Evolutionary conservation across 2,329 filamentous ascomycete species (phyloP).

Genomic region (Talaromyces funiculosus): DNA sequence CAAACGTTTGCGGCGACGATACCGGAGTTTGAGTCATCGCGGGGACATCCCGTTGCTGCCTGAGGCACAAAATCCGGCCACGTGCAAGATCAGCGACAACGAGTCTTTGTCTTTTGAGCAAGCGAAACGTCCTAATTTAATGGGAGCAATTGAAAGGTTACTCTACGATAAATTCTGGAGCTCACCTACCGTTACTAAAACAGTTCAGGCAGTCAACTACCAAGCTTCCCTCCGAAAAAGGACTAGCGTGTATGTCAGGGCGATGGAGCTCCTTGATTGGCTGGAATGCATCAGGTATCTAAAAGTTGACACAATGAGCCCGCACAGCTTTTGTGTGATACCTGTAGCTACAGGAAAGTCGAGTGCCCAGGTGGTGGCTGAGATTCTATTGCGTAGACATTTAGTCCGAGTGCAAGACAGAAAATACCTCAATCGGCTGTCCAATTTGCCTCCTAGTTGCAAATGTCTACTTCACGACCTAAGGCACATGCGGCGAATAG

Average conservation of each 20-base stretch:
- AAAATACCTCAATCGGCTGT: neutral
- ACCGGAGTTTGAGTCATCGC: conserved; percentile 5
- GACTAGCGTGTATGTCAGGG: neutral
- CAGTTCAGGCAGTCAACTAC: neutral
- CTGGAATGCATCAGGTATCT: neutral
- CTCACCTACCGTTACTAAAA: too few species aligned
- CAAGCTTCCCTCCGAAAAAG: neutral
- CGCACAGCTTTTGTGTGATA: too few species aligned
- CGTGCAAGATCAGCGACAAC: neutral
- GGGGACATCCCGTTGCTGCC: neutral
- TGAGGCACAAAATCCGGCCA: neutral
- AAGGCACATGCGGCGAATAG: neutral
- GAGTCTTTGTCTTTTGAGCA: conserved; percentile 24
- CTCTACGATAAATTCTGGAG: too few species aligned
- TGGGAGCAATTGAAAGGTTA: too few species aligned
- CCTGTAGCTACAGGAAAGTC: too few species aligned
- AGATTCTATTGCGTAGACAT: neutral
- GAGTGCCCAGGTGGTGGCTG: neutral
- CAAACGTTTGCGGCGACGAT: conserved; percentile 5
- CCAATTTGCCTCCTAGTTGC: neutral
- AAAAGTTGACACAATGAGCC: too few species aligned
- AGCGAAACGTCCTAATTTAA: too few species aligned
- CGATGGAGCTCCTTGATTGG: neutral
- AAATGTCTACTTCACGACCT: neutral
- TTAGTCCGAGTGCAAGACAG: neutral